A percentile compares a stretch with the other conserved stretches of the same genome.
phyloP scores from a whole-genome alignment of 2,329 filamentous ascomycete genomes.

The Colletotrichum orbiculare region DNA sequence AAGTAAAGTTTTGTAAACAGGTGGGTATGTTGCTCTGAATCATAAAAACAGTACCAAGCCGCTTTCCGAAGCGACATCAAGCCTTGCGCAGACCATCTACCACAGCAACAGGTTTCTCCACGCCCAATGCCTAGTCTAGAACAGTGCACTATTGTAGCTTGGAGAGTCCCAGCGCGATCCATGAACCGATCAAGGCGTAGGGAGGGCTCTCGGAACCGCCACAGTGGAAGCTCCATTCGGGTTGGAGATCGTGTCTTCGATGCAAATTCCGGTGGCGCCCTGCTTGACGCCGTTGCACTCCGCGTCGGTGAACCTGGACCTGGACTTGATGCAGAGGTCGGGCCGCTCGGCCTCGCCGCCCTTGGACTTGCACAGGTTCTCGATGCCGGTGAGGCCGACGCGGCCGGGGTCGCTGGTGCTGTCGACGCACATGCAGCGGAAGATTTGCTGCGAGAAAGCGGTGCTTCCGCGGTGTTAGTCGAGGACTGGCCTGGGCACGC shows the following conservation, averaged over 20 bases:
- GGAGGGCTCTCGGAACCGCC: no score
- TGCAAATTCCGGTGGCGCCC: neutral
- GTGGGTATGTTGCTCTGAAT: no score
- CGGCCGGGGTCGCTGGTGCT: neutral
- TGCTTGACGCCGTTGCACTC: neutral
- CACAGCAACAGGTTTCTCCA: no score
- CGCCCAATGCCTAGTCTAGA: no score
- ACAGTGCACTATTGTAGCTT: no score
- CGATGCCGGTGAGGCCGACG: neutral
- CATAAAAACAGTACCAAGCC: no score
- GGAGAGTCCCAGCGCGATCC: no score
- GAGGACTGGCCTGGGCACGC: no score
- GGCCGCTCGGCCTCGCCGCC: neutral
- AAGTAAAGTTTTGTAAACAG: no score
- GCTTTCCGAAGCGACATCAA: no score
- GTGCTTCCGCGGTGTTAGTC: neutral
- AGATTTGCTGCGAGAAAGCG: slow-evolving; percentile 7
- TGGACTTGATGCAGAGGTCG: slow-evolving; percentile 1
- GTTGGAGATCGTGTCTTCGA: neutral
- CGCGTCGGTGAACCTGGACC: neutral
- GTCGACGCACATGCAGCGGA: neutral
- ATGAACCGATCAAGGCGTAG: no score
- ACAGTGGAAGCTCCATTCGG: accelerated
- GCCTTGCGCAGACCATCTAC: no score
- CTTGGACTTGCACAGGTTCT: neutral